Evolutionary conservation across 2,329 filamentous ascomycete genomes (phyloP).

Genomic region (Ceratocystis cubensis): DNA sequence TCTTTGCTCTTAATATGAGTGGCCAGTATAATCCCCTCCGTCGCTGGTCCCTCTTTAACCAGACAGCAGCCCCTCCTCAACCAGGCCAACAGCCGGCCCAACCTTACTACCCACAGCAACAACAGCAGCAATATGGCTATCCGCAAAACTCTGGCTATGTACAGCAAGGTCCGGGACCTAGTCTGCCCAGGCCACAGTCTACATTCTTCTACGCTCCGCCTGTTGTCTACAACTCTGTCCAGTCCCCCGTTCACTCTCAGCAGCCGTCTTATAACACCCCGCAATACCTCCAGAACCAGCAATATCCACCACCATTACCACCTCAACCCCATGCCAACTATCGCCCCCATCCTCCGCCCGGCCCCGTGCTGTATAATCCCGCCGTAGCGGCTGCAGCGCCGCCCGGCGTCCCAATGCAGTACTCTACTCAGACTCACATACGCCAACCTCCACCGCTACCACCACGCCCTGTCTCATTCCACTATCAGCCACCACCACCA

Average conservation of each 20-base stretch:
- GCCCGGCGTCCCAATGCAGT: constrained; percentile 10
- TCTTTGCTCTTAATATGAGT: not conserved
- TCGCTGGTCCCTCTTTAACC: constrained; percentile 4
- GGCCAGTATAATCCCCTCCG: not conserved
- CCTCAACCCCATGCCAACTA: not conserved
- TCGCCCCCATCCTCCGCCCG: not conserved
- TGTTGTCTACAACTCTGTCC: not conserved
- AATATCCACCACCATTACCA: not conserved
- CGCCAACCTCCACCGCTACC: constrained; percentile 3
- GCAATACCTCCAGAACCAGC: not conserved
- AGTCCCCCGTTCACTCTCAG: not conserved
- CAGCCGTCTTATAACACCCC: not conserved
- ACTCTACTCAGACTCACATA: not conserved
- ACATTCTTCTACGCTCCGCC: not conserved
- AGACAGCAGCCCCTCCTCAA: not conserved
- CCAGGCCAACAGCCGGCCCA: not conserved
- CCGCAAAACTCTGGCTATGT: not conserved
- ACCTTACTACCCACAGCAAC: not conserved
- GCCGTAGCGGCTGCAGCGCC: constrained; percentile 7
- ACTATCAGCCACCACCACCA: not conserved
- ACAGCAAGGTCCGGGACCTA: not conserved
- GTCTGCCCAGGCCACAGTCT: not conserved
- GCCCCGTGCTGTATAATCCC: constrained; percentile 8
- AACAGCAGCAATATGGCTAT: not conserved
- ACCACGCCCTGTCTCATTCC: not conserved